These are phyloP conservation scores for Kwoniella heveanensis DNA, from an alignment of 768 basidiomycete genomes.

Conservation along the genomic window DNA sequence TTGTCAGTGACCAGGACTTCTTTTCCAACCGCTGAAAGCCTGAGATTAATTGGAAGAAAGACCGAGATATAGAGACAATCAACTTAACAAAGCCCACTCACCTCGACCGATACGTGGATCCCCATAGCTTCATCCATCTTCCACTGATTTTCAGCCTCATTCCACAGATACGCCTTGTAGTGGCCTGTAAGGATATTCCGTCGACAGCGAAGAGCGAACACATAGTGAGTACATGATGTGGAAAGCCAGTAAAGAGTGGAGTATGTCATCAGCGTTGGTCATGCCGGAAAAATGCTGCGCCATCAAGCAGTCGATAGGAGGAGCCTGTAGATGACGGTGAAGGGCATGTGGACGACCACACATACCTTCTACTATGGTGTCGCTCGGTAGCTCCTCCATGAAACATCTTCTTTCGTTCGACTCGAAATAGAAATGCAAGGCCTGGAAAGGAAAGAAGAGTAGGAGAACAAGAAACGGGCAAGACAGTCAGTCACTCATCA, in stretches of 20 bases:
- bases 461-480: no score
- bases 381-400: conserved; percentile 89
- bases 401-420: conserved; percentile 92
- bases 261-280: no score
- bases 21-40: no score
- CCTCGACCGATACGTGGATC: conserved; percentile 87
- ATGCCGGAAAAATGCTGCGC: no score
- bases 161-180: conserved; percentile 91
- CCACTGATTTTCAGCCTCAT: conserved; percentile 70
- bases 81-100: conserved; percentile 49
- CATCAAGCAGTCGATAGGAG: no score
- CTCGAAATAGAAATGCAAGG: conserved; percentile 95
- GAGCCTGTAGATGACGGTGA: no score
- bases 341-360: no score
- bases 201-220: not conserved
- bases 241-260: no score
- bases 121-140: conserved; percentile 74
- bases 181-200: conserved; percentile 66
- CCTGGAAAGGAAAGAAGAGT: conserved; percentile 48
- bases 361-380: conserved; percentile 92
- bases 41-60: no score
- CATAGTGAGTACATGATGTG: no score
- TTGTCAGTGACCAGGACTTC: no score
- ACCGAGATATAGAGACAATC: not conserved
- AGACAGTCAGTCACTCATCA: no score